These are phyloP conservation scores for Triticum timopheevii DNA, from an alignment of 176 grass and related monocot genomes.

Conservation along the genomic window DNA sequence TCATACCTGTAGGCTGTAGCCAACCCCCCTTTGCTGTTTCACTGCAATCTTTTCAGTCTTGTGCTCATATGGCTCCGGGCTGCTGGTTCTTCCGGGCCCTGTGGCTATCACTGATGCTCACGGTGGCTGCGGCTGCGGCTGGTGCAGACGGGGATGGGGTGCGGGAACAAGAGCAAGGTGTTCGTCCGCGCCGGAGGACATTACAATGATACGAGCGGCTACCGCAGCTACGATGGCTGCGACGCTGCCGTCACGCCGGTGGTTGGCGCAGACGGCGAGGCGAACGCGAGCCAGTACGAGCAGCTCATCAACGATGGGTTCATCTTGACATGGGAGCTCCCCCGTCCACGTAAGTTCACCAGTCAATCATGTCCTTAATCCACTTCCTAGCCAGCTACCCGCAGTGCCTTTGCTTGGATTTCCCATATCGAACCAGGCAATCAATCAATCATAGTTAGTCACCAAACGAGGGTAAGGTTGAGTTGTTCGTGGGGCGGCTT, in stretches of 20 bases:
- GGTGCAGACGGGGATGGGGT: neutral
- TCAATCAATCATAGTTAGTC: too few species aligned
- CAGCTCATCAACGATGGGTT: neutral
- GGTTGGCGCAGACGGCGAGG: neutral
- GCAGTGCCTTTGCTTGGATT: too few species aligned
- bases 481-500: too few species aligned
- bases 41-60: neutral
- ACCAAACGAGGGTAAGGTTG: too few species aligned
- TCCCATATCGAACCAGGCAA: too few species aligned
- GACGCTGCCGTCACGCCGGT: neutral
- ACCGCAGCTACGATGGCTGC: neutral
- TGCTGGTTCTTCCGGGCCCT: neutral
- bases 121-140: neutral
- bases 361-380: too few species aligned
- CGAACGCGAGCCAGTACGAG: neutral
- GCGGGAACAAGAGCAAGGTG: neutral
- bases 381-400: too few species aligned
- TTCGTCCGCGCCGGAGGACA: neutral
- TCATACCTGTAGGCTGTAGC: too few species aligned
- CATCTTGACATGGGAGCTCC: neutral
- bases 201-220: neutral
- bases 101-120: neutral
- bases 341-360: too few species aligned
- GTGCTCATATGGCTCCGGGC: neutral
- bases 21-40: too few species aligned